Base-by-base conservation (phyloP, 2,329 filamentous ascomycete genomes). In the Colletotrichum karsti region DNA sequence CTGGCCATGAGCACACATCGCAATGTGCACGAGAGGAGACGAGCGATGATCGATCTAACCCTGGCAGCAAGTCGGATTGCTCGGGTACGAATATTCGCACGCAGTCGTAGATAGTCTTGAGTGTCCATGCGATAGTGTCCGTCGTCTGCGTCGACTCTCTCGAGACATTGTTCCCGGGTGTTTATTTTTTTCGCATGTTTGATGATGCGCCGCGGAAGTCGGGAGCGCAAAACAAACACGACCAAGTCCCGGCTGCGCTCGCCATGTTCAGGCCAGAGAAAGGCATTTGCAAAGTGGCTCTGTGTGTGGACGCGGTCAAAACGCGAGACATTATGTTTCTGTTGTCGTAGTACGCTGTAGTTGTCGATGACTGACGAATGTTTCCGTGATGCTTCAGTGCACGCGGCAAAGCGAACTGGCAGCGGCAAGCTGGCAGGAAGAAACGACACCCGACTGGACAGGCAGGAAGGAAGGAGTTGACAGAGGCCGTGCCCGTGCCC, bases 301-400 rank as follows among this genome's bases (percentile, higher is more conserved):
- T 13, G 51, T 55, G 51, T 55, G 33, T 41, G 9, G 20, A 48
- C 22, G 7, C 24, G 22, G 50, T 66, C 41, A 20, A 50, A 63
- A 26, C 57, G 50, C 58, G 39, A 60, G 42, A 60, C 57, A 51
- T 15, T 30, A 35, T 59, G 56, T 59, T 59, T 59, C 56, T 59
- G 20, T 35, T 33, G 28, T 6, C 12, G 50, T 18, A 13, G 28
- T 4, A 13, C n/a, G n/a, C n/a, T n/a, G 35, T 42, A 1, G 26
- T 44, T 46, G 39, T 15, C 48, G 41, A 24, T 37, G 55, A 18
- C 53, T 28, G 46, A 12, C 20, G 18, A 33, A 35, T 22, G 24
- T 28, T 28, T 18, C 42, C 18, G 12, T 12, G 42, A 46, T 46
- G 42, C 20, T 10, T 46, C 42, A 46, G 24, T 18, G 18, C 18